Percentiles rank a stretch among this genome's conserved stretches.
Evolutionary conservation across 2,329 filamentous ascomycete species (phyloP).

Genomic region (Sporothrix curviconia): DNA sequence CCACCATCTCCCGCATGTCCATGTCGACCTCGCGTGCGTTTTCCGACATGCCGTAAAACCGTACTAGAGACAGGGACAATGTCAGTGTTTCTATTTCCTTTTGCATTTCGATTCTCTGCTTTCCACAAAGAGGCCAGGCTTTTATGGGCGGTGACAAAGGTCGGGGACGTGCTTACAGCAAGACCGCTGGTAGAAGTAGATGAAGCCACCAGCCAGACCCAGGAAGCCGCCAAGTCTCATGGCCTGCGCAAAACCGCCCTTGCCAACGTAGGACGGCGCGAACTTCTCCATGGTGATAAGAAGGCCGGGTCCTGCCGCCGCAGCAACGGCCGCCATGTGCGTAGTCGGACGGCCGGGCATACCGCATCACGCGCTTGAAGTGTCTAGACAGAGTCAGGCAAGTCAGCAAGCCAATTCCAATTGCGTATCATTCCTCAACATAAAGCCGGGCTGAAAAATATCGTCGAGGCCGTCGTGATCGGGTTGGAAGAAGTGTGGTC

Average conservation of each 20-base stretch:
- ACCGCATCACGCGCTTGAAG: constrained; percentile 80
- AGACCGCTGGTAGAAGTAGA: constrained; percentile 80
- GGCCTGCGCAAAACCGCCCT: constrained; percentile 71
- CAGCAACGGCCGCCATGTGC: constrained; percentile 59
- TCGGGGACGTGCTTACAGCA: constrained; percentile 55
- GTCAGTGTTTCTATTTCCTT: too few relatives aligned
- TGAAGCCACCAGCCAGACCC: constrained; percentile 69
- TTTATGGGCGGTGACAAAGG: too few relatives aligned
- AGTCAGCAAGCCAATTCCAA: constrained; percentile 18
- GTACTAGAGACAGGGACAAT: constrained; percentile 49
- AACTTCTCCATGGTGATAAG: constrained; percentile 77
- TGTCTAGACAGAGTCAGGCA: constrained; percentile 52
- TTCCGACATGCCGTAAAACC: constrained; percentile 92
- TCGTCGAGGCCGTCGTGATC: background rate
- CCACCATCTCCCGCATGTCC: constrained; percentile 98
- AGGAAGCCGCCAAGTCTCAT: constrained; percentile 74
- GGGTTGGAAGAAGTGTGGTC: background rate
- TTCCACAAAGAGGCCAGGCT: too few relatives aligned
- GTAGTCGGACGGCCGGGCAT: constrained; percentile 84
- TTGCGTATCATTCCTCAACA: background rate
- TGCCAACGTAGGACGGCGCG: constrained; percentile 76
- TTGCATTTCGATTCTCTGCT: too few relatives aligned
- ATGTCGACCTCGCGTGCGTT: constrained; percentile 87
- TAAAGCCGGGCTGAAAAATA: background rate
- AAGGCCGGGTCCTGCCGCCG: constrained; percentile 64